These are phyloP conservation scores for Exidia glandulosa DNA, from an alignment of 768 basidiomycete genomes.

Conservation along the genomic window DNA sequence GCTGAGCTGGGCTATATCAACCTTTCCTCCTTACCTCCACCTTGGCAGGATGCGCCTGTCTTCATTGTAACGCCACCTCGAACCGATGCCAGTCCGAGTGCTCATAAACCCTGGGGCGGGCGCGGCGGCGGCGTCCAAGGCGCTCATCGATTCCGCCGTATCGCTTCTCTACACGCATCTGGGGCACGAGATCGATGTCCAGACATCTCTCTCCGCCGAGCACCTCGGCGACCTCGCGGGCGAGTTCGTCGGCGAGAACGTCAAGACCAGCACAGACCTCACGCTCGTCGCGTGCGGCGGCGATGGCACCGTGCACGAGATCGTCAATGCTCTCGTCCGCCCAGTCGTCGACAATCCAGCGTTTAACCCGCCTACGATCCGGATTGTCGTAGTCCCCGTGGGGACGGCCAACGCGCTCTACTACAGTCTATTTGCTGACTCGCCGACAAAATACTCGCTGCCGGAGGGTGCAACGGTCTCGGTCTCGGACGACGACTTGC, in stretches of 20 bases:
- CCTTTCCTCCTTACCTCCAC: neutral
- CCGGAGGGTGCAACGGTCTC: no score
- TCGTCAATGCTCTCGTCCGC: slow-evolving; percentile 50
- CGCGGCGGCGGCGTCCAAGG: neutral
- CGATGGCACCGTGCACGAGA: slow-evolving; percentile 88
- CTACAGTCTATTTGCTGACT: slow-evolving; percentile 49
- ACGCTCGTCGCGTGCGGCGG: slow-evolving; percentile 56
- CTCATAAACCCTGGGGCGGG: neutral
- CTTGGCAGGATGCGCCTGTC: neutral
- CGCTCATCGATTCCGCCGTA: neutral
- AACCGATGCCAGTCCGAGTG: neutral
- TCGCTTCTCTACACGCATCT: neutral
- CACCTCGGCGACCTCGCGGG: slow-evolving; percentile 1
- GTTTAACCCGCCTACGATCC: slow-evolving; percentile 23
- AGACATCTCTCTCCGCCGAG: neutral
- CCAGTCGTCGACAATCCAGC: slow-evolving; percentile 5
- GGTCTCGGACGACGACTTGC: slow-evolving; percentile 10
- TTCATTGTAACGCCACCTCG: neutral
- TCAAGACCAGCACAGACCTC: slow-evolving; percentile 14
- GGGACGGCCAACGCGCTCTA: slow-evolving; percentile 95
- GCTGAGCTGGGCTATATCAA: neutral
- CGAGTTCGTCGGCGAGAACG: neutral
- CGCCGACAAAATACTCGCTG: no score
- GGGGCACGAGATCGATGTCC: neutral
- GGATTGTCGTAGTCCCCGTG: slow-evolving; percentile 46